Base-by-base conservation (phyloP, 2,329 filamentous ascomycete species). In the Biscogniauxia marginata region DNA sequence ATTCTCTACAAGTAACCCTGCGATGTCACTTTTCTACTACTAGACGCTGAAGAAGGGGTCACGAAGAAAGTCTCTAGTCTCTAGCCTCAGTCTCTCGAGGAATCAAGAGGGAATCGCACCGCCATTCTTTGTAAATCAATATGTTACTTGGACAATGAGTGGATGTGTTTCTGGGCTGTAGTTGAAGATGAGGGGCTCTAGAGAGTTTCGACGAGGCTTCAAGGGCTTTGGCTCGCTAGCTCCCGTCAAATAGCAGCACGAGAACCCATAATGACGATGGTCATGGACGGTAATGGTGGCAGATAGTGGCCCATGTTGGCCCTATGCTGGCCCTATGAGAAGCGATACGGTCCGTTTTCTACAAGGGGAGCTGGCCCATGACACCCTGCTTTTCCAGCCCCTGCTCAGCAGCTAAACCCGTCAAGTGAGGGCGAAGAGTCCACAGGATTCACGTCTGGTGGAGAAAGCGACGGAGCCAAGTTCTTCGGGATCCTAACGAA, bases 241-340 rank as follows among this genome's bases (percentile, higher is more conserved):
- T 58, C 59, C 58, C 53, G 61, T 63, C 69, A 65, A 71, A 71
- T 71, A 64, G 64, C 56, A 66, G 62, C 56, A 58, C 56, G 62
- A 49, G 61, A 63, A 62, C 55, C 61, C 49, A 62, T 63, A 61
- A 61, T 66, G 60, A 65, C 62, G 61, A 65, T 62, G 61, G 58
- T 62, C 58, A 51, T 57, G 55, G 58, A 63, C 64, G 64, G 62
- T 62, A 65, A 61, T 59, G 64, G 64, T 64, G 63, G 60, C 63
- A 67, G 62, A 62, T 57, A 65, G 65, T 68, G 67, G 63, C 55
- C 63, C 64, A 51, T 64, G 63, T 67, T 63, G 63, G 60, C 49
- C 59, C 60, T 39, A 50, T 62, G 58, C 60, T 61, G 59, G 64
- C 64, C 68, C 67, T 70, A 70, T 70, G 66, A 69, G 58, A 67